Evolutionary conservation across 1,284 basidiomycete species (phyloP), one percentile per base, ranked within the genome.

Genomic region (Ceratobasidium sp.): DNA sequence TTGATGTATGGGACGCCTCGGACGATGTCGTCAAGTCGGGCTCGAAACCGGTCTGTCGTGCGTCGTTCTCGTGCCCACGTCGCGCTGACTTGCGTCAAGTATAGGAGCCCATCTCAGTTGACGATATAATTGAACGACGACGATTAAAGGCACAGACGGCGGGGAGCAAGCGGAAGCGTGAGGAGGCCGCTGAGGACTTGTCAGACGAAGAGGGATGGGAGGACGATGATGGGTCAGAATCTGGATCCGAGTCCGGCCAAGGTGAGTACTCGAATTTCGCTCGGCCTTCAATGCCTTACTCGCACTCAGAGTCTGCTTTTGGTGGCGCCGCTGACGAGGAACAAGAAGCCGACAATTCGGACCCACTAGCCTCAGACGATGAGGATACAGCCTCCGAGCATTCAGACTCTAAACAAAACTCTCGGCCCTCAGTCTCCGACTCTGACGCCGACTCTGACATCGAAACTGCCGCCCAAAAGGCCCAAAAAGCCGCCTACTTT

Each of bases 401-500:
- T 39, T 39, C 51, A 8, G 51, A 69, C 31, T 79, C 77, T 27
- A 80, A 80, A 24, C 77, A 76, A 24, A 80, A 78, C 29, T 76
- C 31, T 79, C 22, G 78, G 22, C 76, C 75, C 14, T 78, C 76
- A 34, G 34, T 8, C 48, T 80, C 79, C n/a, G 80, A 81, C 63
- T 79, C 77, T 11, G 82, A 83, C 1, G 80, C 81, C 3, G 85
- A 86, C 46, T 89, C 87, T 22, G 90, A 90, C 56, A 83, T 86
- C 71, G 91, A 92, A 80, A 91, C 90, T 0, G 88, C 90, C 77
- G 88, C 87, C 56, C 88, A 94, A 80, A 89, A 87, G 78, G 90
- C 90, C 62, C 87, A 92, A 73, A 96, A 97, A 83, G 88, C 90
- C 41, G 93, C 93, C 5, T 97, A 93, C 82, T 96, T 97, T 82